Conservation (phyloP, 768 basidiomycete species). For the Pseudohyphozyma bogoriensis region DNA sequence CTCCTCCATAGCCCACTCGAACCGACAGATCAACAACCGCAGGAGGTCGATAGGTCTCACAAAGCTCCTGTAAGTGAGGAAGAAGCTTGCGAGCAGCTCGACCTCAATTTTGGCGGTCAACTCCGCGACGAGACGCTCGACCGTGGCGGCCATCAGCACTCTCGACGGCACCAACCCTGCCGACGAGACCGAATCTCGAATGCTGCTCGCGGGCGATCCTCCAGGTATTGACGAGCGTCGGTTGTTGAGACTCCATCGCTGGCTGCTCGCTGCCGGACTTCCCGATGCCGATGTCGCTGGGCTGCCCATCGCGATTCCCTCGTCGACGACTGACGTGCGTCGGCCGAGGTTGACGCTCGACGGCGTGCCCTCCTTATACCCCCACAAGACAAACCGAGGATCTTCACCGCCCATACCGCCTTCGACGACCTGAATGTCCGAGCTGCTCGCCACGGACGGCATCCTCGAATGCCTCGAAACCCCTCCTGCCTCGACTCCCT, state of each 20-base stretch:
- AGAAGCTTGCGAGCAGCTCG: constrained; percentile 78
- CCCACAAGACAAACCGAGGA: constrained; percentile 87
- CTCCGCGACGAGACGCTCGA: constrained; percentile 88
- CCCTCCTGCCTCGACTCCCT: constrained; percentile 5
- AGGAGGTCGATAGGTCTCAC: constrained; percentile 67
- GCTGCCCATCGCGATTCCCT: not conserved
- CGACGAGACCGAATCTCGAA: constrained; percentile 21
- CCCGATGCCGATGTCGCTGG: not conserved
- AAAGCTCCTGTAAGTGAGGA: constrained; percentile 83
- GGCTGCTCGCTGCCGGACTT: constrained; percentile 15
- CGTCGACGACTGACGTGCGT: not conserved
- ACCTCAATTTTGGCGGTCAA: constrained; percentile 76
- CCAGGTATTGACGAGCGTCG: not conserved
- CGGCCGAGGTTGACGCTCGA: too few relatives aligned
- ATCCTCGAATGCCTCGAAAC: too few relatives aligned
- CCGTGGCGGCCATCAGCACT: constrained; percentile 69
- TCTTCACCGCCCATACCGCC: too few relatives aligned
- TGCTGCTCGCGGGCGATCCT: constrained; percentile 11
- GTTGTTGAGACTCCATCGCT: constrained; percentile 16
- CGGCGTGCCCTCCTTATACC: constrained; percentile 43
- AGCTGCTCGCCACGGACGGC: too few relatives aligned
- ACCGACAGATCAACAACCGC: constrained; percentile 70
- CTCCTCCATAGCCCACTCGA: constrained; percentile 69
- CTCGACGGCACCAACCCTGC: not conserved
- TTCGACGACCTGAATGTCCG: too few relatives aligned